Base-by-base conservation (phyloP, 1,284 basidiomycete genomes). In the Moniliophthora roreri region DNA sequence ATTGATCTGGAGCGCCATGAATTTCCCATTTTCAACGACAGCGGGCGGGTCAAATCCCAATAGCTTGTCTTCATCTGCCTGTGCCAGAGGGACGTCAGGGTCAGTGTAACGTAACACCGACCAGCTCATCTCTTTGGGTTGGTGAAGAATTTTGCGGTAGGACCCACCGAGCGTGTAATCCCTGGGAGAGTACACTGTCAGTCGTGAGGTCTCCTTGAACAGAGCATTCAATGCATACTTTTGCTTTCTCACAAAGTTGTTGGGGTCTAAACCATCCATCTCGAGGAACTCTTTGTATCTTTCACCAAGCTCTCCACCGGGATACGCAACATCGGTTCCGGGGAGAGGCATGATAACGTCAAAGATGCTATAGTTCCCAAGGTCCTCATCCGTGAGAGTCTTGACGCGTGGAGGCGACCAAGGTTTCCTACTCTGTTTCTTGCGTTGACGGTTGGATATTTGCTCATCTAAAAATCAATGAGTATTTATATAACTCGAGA, bases 291-390 rank as follows among this genome's bases (percentile, higher is more conserved):
- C 82, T 55, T 77, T 78, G 69, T 96, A 98, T 53, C 85, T 80
- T 59, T 94, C 85, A 16, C 91, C 90, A 20, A 97, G 83, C 37
- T 77, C 67, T 10, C 93, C 93, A 4, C 86, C 87, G 0, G 95
- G 95, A 62, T 93, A 93, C 37, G 89, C 86, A 24, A 98, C 91
- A 64, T 96, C 91, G 62, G 87, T 92, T 4, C 97, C 97, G 21
- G 96, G 93, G 28, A 98, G 74, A 4, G 97, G 96, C 84, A 99
- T 92, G 57, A 98, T 84, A 36, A 99, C 90, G 69, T 99, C 95
- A 64, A 93, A 92, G 54, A 99, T 92, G 3, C 86, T 82, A 69
- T 94, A 91, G 48, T 88, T 81, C 57, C 82, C 74, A 36, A 92
- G 67, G 63, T 98, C 92, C 13, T 81, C 86, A 57, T 83, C 82